These are phyloP conservation scores for Cinnamomum chago DNA, from an alignment of 164 flowering plant species.

Conservation along the genomic window DNA sequence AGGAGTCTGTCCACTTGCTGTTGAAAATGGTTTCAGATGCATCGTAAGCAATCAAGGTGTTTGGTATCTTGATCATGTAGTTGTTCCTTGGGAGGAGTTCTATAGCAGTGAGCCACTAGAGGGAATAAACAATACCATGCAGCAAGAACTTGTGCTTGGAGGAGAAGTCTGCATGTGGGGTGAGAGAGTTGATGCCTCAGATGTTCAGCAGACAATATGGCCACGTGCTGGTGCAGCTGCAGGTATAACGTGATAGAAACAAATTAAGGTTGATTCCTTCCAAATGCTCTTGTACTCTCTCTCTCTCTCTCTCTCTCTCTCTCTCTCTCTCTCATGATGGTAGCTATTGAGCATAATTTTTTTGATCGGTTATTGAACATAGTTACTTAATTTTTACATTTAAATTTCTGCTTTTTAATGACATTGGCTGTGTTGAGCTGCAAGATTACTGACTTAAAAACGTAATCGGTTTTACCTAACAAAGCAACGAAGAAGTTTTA, in stretches of 20 bases:
- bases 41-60: slow-evolving; percentile 87
- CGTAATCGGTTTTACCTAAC: no score
- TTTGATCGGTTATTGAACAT: no score
- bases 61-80: slow-evolving; percentile 95
- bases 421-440: no score
- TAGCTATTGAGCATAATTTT: no score
- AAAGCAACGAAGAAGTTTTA: no score
- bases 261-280: no score
- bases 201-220: slow-evolving; percentile 91
- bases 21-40: slow-evolving; percentile 84
- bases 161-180: slow-evolving; percentile 99
- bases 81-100: slow-evolving; percentile 67
- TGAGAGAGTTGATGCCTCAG: slow-evolving; percentile 83
- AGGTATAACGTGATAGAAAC: slow-evolving; percentile 38
- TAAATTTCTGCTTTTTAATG: no score
- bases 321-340: no score
- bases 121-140: slow-evolving; percentile 51
- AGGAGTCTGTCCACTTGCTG: slow-evolving; percentile 90
- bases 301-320: no score
- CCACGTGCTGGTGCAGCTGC: slow-evolving; percentile 99
- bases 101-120: slow-evolving; percentile 80
- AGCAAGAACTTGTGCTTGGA: slow-evolving; percentile 78
- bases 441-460: no score
- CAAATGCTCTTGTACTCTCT: no score
- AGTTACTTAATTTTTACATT: no score